These are phyloP conservation scores for Umbilicus rupestris DNA, from an alignment of 164 flowering plant species.

Conservation along the genomic window DNA sequence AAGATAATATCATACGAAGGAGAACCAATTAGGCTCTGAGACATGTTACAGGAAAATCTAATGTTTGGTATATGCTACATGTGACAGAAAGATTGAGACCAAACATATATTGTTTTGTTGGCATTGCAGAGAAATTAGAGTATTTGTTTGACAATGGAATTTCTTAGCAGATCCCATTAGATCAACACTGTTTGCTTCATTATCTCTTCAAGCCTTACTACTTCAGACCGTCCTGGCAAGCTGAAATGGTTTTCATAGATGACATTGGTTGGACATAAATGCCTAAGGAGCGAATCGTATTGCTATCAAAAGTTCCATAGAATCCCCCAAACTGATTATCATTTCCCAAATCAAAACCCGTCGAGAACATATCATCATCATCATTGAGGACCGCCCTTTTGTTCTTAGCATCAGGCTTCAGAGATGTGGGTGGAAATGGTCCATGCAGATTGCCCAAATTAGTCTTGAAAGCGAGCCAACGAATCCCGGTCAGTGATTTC, in stretches of 20 bases:
- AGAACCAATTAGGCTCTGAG: too few species aligned
- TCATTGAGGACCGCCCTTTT: neutral
- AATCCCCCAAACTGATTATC: constrained; percentile 4
- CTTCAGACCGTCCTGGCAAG: neutral
- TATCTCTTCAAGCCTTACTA: neutral
- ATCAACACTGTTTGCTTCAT: neutral
- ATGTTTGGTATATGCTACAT: too few species aligned
- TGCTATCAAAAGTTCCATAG: neutral
- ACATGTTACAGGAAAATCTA: too few species aligned
- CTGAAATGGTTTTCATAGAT: neutral
- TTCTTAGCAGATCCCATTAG: neutral
- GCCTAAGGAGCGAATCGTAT: neutral
- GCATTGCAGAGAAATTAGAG: neutral
- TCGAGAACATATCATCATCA: neutral
- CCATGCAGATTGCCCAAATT: neutral
- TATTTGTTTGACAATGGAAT: neutral
- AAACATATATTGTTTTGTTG: too few species aligned
- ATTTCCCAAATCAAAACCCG: constrained; percentile 2
- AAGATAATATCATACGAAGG: too few species aligned
- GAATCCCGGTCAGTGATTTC: neutral
- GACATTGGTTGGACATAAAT: constrained; percentile 3
- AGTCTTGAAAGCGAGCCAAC: neutral
- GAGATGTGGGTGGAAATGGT: neutral
- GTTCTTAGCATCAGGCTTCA: neutral
- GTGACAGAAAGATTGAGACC: too few species aligned